Base-by-base conservation (phyloP, 768 basidiomycete genomes). In the Russula sp. region DNA sequence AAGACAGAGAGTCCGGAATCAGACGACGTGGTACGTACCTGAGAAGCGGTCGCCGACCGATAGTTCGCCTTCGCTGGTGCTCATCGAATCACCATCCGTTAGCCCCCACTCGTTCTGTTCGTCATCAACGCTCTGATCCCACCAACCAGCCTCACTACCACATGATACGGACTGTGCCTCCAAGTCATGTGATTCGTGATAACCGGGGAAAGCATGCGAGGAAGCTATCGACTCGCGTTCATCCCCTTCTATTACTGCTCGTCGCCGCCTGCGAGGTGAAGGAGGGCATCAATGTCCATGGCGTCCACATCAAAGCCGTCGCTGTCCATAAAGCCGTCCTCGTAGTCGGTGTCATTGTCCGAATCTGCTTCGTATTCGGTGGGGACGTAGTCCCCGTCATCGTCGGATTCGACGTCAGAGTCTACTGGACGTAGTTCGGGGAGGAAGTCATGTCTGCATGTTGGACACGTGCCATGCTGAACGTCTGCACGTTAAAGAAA, bases 391-490 rank as follows among this genome's bases (percentile, higher is more conserved):
- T 88, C 87, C 13, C 81, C 84, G 20, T 81, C 87, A 71, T 88
- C 86, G 16, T 83, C 84, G 4, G 83, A 86, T 70, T 86, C 88
- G 71, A 81, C 79, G 68, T 87, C 87, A 13, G 81, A 80, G 38
- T 84, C 81, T 2, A 80, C 76, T 1, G 76, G 76, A 1, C 80
- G 79, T 5, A 72, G 74, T 44, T 87, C 78, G 57, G 84, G 80
- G 44, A 86, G 74, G 73, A 89, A 88, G 7, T 75, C 72, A 63
- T 83, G 75, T 34, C 88, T 77, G 71, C 88, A 90, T 5, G 86
- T 82, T 18, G 88, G 88, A 67, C 88, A 90, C 68, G 78, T 88
- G 16, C 87, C 87, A 68, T 88, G 87, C 86, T 88, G 64, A 5
- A 71, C 22, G 61, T n/a, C 5, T 52, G 49, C 14, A 26, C 26